A percentile compares a stretch with the other conserved stretches of the same genome.
Evolutionary conservation across 164 flowering plant species (phyloP).

Genomic region (Paratinospora sagittata): DNA sequence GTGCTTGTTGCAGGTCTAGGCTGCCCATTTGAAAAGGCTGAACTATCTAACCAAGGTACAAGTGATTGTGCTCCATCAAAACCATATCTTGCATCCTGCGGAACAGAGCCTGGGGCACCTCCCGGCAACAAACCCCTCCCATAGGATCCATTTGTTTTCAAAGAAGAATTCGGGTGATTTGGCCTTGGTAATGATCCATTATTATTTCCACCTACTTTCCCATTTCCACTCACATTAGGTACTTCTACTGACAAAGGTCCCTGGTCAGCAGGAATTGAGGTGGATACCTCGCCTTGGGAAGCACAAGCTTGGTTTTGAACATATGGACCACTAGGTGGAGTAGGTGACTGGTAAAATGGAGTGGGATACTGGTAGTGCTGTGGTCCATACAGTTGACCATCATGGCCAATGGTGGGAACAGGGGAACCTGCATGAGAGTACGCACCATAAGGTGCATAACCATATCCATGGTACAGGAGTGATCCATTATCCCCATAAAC

Average conservation of each 20-base stretch:
- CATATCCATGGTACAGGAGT: conserved; percentile 56
- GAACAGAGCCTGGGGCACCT: conserved; percentile 40
- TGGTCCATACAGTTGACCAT: conserved; percentile 72
- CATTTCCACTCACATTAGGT: conserved; percentile 34
- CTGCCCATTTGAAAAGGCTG: conserved; percentile 32
- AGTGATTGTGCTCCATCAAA: conserved; percentile 42
- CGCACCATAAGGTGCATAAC: conserved; percentile 65
- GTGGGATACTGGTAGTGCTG: conserved; percentile 74
- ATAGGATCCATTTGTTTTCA: conserved; percentile 38
- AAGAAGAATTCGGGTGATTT: conserved; percentile 27
- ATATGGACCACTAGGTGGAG: conserved; percentile 36
- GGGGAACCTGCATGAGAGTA: conserved; percentile 65
- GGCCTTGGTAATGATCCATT: conserved; percentile 40
- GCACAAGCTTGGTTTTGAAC: conserved; percentile 26
- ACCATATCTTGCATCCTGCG: conserved; percentile 50
- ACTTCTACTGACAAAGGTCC: conserved; percentile 45
- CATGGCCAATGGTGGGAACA: conserved; percentile 67
- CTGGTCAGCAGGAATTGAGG: conserved; percentile 44
- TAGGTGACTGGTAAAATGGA: conserved; percentile 50
- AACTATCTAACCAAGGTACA: conserved; percentile 39
- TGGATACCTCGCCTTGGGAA: conserved; percentile 36
- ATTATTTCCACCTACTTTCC: conserved; percentile 26
- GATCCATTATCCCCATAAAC: conserved; percentile 63
- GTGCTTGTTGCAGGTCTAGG: too few species aligned
- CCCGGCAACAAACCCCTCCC: conserved; percentile 40